Evolutionary conservation across 805 yeast genomes (phyloP).

Genomic region (Lachancea mirantina): DNA sequence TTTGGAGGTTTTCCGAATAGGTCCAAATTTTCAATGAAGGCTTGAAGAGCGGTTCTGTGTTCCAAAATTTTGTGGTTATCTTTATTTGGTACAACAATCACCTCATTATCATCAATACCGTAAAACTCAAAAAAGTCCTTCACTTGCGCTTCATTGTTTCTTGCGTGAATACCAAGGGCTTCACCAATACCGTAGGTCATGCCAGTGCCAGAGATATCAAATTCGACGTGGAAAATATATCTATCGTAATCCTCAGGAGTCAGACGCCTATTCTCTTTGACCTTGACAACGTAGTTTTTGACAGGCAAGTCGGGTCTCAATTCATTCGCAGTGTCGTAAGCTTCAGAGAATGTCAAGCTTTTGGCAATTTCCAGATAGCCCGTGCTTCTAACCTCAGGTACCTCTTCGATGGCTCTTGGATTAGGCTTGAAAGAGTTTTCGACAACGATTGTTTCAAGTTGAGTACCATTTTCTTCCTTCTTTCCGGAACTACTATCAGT

Average conservation of each 20-base stretch:
- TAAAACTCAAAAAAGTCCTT: constrained; percentile 62
- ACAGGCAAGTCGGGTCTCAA: constrained; percentile 89
- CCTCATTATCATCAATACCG: constrained; percentile 60
- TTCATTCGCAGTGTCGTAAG: constrained; percentile 48
- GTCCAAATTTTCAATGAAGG: constrained; percentile 73
- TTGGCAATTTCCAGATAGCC: constrained; percentile 51
- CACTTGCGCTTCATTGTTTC: constrained; percentile 63
- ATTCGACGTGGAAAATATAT: constrained; percentile 93
- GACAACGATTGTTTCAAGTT: constrained; percentile 45
- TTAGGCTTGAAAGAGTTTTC: constrained; percentile 63
- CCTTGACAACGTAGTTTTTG: constrained; percentile 77
- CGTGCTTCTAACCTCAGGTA: constrained; percentile 31
- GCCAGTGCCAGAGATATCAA: constrained; percentile 86
- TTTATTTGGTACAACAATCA: constrained; percentile 64
- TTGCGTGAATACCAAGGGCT: constrained; percentile 92
- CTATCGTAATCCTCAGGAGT: constrained; percentile 87
- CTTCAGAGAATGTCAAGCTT: constrained; percentile 74
- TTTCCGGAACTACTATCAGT: constrained; percentile 33
- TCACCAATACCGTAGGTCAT: constrained; percentile 90
- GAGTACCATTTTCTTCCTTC: constrained; percentile 23
- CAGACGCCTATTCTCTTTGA: constrained; percentile 83
- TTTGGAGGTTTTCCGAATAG: constrained; percentile 93
- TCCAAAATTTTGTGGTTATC: constrained; percentile 54
- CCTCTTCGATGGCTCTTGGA: constrained; percentile 40
- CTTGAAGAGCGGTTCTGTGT: constrained; percentile 75